These are phyloP conservation scores for Rhodocollybia butyracea DNA, from an alignment of 768 basidiomycete genomes.

Conservation along the genomic window DNA sequence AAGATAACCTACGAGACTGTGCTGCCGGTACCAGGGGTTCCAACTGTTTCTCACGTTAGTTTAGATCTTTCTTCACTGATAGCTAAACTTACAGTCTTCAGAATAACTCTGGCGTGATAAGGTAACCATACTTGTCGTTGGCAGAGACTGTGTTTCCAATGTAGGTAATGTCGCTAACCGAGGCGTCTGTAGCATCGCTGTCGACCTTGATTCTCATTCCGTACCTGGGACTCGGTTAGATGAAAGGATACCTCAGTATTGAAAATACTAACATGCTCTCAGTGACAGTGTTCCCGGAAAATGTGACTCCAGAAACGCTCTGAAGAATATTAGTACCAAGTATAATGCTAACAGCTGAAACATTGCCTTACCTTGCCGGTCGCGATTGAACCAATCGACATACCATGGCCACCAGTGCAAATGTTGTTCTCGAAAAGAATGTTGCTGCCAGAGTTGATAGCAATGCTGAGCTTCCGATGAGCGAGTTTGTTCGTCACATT, in stretches of 20 bases:
- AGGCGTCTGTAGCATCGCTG: slow-evolving; percentile 24
- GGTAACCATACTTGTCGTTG: slow-evolving; percentile 32
- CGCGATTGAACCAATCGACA: slow-evolving; percentile 42
- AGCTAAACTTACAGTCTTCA: slow-evolving; percentile 10
- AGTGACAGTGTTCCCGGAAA: slow-evolving; percentile 24
- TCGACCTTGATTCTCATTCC: slow-evolving; percentile 10
- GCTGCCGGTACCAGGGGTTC: slow-evolving; percentile 38
- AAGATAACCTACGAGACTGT: slow-evolving; percentile 22
- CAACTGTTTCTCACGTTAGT: too few relatives aligned
- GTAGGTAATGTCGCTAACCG: slow-evolving; percentile 33
- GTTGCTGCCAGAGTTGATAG: slow-evolving; percentile 19
- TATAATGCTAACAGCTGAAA: too few relatives aligned
- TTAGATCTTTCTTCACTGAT: background rate
- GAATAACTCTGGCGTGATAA: slow-evolving; percentile 35
- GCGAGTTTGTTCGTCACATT: background rate
- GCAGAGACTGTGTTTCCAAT: slow-evolving; percentile 33
- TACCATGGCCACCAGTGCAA: slow-evolving; percentile 45
- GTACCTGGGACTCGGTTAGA: background rate
- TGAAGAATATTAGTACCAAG: too few relatives aligned
- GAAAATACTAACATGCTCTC: background rate
- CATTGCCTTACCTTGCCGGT: too few relatives aligned
- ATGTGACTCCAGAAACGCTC: background rate
- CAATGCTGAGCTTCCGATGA: slow-evolving; percentile 18
- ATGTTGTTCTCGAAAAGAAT: slow-evolving; percentile 32
- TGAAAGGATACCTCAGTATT: background rate